phyloP scores from a whole-genome alignment of 257 asterid genomes.

The Salvia rosmarinus region DNA sequence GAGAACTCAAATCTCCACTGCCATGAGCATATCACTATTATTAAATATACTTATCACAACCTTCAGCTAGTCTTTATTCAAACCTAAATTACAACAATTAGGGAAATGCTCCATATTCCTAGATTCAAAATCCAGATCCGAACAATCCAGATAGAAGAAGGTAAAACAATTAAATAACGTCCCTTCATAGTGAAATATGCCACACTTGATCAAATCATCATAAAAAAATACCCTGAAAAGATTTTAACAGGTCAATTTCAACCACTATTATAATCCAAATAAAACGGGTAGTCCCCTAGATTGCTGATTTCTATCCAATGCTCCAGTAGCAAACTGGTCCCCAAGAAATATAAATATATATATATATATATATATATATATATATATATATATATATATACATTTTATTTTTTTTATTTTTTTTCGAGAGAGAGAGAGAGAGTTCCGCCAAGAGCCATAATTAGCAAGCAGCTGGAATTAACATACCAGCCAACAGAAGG shows the following conservation, averaged over 20 bases:
- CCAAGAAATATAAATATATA: background rate
- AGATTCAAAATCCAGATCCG: background rate
- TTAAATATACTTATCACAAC: background rate
- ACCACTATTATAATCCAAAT: conserved; percentile 28
- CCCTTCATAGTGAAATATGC: too few relatives aligned
- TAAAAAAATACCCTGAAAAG: background rate
- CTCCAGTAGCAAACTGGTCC: conserved; percentile 43
- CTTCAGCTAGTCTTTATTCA: background rate
- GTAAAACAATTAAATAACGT: background rate
- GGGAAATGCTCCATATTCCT: background rate
- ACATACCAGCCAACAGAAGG: conserved; percentile 3
- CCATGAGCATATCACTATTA: background rate
- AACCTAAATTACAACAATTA: background rate
- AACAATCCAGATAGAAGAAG: background rate
- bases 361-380: background rate
- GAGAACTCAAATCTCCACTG: background rate
- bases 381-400: background rate
- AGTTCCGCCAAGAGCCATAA: conserved; percentile 21
- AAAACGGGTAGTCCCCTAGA: conserved; percentile 5
- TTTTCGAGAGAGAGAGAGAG: conserved; percentile 3
- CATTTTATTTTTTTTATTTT: too few relatives aligned
- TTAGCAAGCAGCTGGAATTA: conserved; percentile 17
- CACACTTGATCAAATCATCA: conserved; percentile 17
- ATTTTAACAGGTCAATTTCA: conserved; percentile 13
- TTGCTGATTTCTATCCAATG: conserved; percentile 21